Evolutionary conservation across 306 rosid genomes (phyloP), one percentile per base, ranked within the genome.

Genomic region (Cicer arietinum): DNA sequence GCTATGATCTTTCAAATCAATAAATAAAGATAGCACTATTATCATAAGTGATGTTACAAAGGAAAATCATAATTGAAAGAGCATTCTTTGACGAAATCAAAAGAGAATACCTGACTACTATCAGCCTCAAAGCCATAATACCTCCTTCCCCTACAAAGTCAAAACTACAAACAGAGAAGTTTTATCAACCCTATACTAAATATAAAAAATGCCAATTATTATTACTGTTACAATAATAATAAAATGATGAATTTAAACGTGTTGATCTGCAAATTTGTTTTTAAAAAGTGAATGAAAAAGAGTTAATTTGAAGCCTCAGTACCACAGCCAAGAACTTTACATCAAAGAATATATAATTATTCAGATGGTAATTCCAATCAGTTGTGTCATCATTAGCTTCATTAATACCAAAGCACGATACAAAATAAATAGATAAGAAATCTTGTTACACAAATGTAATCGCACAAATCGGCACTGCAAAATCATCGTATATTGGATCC

Each of bases 321-420:
- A 50, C 56, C 56, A 50, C 56, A 50, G 56, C 56, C 56, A 50
- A 50, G 56, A 50, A 13, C 6, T 50, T 50, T 6, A 50, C 56
- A 50, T 50, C 56, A 50, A 50, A 50, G 17, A 50, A 50, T 1
- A 50, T 25, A 25, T 25, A 50, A n/a, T 16, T 50, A 50, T 50
- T 50, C 56, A 50, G 56, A 50, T 0, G 56, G 56, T 50, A 50
- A 50, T 50, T 50, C 56, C 18, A 50, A 17, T 50, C 6, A 7
- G 13, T 50, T 50, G 13, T 50, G n/a, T 50, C 56, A n/a, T 50
- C 56, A 50, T 6, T 7, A 20, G 17, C 56, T 50, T 50, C 18
- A 50, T 7, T 5, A 50, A 12, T 22, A 22, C 25, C 25, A 22
- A 22, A 22, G 2, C 25, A 22, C 25, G 0, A 2, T 22, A 22